A percentile compares a stretch with the other conserved stretches of the same genome.
Evolutionary conservation across 352 stramenopile genomes (phyloP).

Genomic region (Globisporangium yorkense): DNA sequence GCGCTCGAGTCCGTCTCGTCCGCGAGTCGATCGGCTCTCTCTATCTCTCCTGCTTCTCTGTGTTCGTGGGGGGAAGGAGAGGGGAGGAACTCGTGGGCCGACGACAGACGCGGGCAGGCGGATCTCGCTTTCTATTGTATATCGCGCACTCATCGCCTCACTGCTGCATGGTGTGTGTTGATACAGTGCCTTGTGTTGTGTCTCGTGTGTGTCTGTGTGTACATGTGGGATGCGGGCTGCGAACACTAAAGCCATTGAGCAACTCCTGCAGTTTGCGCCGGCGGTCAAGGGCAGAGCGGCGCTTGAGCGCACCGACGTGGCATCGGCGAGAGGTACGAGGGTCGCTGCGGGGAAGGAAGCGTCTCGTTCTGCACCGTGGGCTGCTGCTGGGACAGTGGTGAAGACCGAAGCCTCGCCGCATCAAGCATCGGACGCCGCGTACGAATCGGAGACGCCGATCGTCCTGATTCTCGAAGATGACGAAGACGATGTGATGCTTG

Average conservation of each 20-base stretch:
- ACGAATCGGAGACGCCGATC: background rate
- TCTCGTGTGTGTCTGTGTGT: slow-evolving; percentile 9
- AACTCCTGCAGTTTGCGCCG: slow-evolving; percentile 42
- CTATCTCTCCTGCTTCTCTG: background rate
- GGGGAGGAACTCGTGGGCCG: background rate
- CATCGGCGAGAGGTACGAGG: background rate
- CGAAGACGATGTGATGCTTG: background rate
- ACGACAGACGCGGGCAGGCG: background rate
- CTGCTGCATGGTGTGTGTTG: slow-evolving; percentile 6
- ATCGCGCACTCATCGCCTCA: slow-evolving; percentile 1
- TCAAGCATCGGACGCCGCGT: background rate
- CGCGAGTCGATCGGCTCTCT: background rate
- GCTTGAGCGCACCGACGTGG: background rate
- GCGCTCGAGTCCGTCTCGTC: background rate
- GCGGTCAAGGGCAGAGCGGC: slow-evolving; percentile 12
- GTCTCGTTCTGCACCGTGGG: background rate
- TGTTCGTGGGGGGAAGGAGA: slow-evolving; percentile 2
- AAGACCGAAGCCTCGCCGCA: background rate
- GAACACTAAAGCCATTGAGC: slow-evolving; percentile 28
- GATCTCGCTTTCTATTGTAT: slow-evolving; percentile 2
- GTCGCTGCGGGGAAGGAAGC: background rate
- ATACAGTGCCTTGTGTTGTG: slow-evolving; percentile 9
- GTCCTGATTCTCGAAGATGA: slow-evolving; percentile 2
- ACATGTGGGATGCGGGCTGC: background rate
- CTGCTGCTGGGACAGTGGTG: background rate